A percentile compares a stretch with the other conserved stretches of the same genome.
Evolutionary conservation across 352 stramenopile species (phyloP).

Genomic region (Phytophthora sp.): DNA sequence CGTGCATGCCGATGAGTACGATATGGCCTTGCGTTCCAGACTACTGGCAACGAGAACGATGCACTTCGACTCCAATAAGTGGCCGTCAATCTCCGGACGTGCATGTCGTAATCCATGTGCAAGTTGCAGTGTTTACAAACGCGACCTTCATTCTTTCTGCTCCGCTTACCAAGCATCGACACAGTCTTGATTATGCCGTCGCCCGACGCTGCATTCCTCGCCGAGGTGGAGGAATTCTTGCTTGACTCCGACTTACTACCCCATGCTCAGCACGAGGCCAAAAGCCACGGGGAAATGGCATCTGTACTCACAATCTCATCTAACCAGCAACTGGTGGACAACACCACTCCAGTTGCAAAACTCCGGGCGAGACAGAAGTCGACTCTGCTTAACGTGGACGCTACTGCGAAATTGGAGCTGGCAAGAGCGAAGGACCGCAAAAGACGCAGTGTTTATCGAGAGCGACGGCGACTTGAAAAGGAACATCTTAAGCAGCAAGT

Average conservation of each 20-base stretch:
- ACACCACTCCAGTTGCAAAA: too few relatives aligned
- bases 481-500: slow-evolving; percentile 2
- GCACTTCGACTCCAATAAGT: too few relatives aligned
- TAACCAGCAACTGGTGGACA: neutral
- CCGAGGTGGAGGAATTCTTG: slow-evolving; percentile 8
- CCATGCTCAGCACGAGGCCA: neutral
- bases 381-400: too few relatives aligned
- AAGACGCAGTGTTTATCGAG: slow-evolving; percentile 1
- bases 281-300: neutral
- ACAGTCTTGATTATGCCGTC: too few relatives aligned
- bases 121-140: too few relatives aligned
- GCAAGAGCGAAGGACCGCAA: slow-evolving; percentile 8
- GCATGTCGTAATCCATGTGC: too few relatives aligned
- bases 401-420: slow-evolving; percentile 1
- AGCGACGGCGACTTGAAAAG: slow-evolving; percentile 1
- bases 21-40: slow-evolving; percentile 7
- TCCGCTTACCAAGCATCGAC: too few relatives aligned
- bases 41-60: too few relatives aligned
- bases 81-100: too few relatives aligned
- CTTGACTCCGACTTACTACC: neutral
- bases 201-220: slow-evolving; percentile 5
- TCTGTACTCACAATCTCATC: neutral
- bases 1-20: slow-evolving; percentile 27
- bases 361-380: too few relatives aligned
- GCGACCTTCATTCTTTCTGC: too few relatives aligned